Conservation (phyloP, 805 yeast genomes). For the Suhomyces sp. region DNA sequence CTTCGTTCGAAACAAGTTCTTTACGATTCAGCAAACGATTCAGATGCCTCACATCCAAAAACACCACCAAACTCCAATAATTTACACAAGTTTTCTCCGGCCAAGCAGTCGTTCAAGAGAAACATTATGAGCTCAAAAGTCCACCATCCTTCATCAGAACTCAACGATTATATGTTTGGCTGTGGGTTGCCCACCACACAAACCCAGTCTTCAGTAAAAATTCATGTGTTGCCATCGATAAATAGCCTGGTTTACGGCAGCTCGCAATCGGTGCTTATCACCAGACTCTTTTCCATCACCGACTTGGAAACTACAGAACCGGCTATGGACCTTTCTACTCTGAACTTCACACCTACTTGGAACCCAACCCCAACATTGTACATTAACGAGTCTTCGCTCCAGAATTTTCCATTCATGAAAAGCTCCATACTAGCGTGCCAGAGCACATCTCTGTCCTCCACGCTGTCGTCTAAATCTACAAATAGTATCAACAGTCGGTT, state of each 20-base stretch:
- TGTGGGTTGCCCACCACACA: slow-evolving; percentile 53
- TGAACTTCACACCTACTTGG: slow-evolving; percentile 30
- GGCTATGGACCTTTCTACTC: slow-evolving; percentile 1
- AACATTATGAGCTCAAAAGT: slow-evolving; percentile 25
- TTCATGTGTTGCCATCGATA: slow-evolving; percentile 46
- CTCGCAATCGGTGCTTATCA: slow-evolving; percentile 39
- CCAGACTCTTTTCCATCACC: slow-evolving; percentile 43
- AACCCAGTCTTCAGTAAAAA: slow-evolving; percentile 40
- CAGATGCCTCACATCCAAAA: background rate
- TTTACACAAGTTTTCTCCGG: background rate
- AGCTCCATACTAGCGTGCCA: background rate
- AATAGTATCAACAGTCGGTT: slow-evolving; percentile 35
- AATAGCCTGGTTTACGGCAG: slow-evolving; percentile 31
- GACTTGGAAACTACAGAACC: slow-evolving; percentile 13
- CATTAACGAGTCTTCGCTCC: slow-evolving; percentile 13
- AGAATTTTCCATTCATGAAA: slow-evolving; percentile 4
- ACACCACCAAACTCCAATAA: background rate
- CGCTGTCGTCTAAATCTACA: background rate
- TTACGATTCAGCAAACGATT: slow-evolving; percentile 42
- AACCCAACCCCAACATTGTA: slow-evolving; percentile 41
- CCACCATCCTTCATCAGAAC: slow-evolving; percentile 42
- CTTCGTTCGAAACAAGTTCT: slow-evolving; percentile 46
- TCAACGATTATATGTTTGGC: slow-evolving; percentile 55
- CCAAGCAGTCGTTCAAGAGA: slow-evolving; percentile 3
- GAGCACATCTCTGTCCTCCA: background rate